Evolutionary conservation across 2,329 filamentous ascomycete genomes (phyloP).

Genomic region (Dactylonectria estremocensis): DNA sequence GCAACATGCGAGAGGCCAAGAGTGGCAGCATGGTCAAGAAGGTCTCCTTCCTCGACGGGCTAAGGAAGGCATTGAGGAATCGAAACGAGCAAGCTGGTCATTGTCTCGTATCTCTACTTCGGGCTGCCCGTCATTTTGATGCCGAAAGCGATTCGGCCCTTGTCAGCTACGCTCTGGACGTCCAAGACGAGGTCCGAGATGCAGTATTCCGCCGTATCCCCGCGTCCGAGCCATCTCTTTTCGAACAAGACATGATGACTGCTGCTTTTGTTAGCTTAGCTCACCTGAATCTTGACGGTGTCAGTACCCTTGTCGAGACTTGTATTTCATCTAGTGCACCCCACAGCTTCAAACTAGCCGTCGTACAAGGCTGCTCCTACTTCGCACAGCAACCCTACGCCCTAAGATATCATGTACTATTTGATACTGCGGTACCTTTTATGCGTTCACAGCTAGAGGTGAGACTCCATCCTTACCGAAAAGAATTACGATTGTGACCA

Average conservation of each 20-base stretch:
- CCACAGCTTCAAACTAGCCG: slow-evolving; percentile 72
- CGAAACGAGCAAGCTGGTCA: slow-evolving; percentile 78
- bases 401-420: slow-evolving; percentile 68
- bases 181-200: slow-evolving; percentile 78
- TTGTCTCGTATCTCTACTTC: slow-evolving; percentile 74
- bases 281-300: slow-evolving; percentile 72
- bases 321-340: slow-evolving; percentile 73
- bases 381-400: slow-evolving; percentile 69
- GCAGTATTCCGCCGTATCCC: slow-evolving; percentile 73
- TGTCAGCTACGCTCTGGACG: slow-evolving; percentile 78
- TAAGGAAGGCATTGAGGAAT: slow-evolving; percentile 75
- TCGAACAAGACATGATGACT: slow-evolving; percentile 77
- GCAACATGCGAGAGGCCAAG: slow-evolving; percentile 76
- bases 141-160: slow-evolving; percentile 74
- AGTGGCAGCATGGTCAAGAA: slow-evolving; percentile 76
- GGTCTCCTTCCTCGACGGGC: slow-evolving; percentile 74
- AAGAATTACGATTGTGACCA: slow-evolving; percentile 10
- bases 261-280: slow-evolving; percentile 76
- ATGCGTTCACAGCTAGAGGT: slow-evolving; percentile 72
- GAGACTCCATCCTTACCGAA: slow-evolving; percentile 34
- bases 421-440: slow-evolving; percentile 68
- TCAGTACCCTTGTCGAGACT: slow-evolving; percentile 69
- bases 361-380: slow-evolving; percentile 74
- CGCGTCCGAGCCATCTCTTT: slow-evolving; percentile 63
- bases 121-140: slow-evolving; percentile 75